Evolutionary conservation across 345 rosid species (phyloP).

Genomic region (Xanthoceras sorbifolium): DNA sequence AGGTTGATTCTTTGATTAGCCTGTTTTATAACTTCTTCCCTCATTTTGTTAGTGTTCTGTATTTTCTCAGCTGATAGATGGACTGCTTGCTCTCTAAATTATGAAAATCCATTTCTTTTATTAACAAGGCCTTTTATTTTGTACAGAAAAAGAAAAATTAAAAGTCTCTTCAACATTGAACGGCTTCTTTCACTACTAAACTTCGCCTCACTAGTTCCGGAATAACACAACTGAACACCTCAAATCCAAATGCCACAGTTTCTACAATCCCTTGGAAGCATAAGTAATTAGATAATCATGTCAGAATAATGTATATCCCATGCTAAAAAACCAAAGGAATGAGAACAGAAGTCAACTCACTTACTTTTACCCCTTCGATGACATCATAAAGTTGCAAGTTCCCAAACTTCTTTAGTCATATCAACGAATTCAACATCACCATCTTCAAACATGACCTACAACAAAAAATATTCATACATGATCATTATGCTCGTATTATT

Average conservation of each 20-base stretch:
- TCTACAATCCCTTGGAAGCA: not conserved
- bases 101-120: too few species aligned
- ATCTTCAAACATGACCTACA: conserved; percentile 81
- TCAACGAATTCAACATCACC: conserved; percentile 59
- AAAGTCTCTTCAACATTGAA: not conserved
- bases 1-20: too few species aligned
- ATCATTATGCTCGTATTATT: not conserved
- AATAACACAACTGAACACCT: not conserved
- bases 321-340: not conserved
- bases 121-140: not conserved
- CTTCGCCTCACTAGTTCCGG: not conserved
- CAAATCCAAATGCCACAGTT: conserved; percentile 2
- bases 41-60: too few species aligned
- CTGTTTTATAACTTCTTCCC: too few species aligned
- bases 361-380: conserved; percentile 13
- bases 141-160: too few species aligned
- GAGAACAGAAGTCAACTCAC: not conserved
- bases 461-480: conserved; percentile 6
- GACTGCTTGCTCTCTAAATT: too few species aligned
- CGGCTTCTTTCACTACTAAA: not conserved
- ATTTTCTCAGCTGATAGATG: too few species aligned
- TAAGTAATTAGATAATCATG: too few species aligned
- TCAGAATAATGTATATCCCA: not conserved
- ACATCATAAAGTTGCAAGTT: conserved; percentile 44
- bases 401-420: conserved; percentile 75